Evolutionary conservation across 2,329 filamentous ascomycete genomes (phyloP).

Genomic region (Furcasterigmium furcatum): DNA sequence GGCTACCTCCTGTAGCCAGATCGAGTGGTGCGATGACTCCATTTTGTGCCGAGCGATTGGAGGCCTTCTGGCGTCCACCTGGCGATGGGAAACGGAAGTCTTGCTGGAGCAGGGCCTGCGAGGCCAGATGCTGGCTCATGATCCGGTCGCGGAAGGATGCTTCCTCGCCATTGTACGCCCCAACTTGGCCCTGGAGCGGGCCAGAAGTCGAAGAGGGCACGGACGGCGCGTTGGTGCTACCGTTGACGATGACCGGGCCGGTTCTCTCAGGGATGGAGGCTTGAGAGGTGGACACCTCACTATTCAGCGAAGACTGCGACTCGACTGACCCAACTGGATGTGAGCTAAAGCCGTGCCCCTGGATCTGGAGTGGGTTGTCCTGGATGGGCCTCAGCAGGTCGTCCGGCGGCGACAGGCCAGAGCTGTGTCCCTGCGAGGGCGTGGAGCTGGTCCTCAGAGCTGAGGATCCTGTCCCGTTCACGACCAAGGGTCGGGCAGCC

Average conservation of each 20-base stretch:
- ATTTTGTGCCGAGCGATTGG: constrained; percentile 27
- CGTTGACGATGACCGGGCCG: constrained; percentile 30
- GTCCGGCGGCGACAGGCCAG: constrained; percentile 11
- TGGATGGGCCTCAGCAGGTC: constrained; percentile 12
- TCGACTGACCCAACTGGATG: constrained; percentile 2
- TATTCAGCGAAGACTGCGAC: neutral
- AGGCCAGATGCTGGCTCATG: constrained; percentile 22
- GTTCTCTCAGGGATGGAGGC: constrained; percentile 17
- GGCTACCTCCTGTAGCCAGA: constrained; percentile 45
- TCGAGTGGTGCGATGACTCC: constrained; percentile 53
- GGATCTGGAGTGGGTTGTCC: constrained; percentile 24
- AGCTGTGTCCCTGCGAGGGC: constrained; percentile 8
- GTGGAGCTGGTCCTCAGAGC: constrained; percentile 27
- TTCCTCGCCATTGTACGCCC: constrained; percentile 22
- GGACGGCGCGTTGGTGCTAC: constrained; percentile 16
- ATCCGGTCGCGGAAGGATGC: constrained; percentile 38
- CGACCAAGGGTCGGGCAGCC: constrained; percentile 46
- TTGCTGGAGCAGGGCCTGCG: constrained; percentile 8
- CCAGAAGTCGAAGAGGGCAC: neutral
- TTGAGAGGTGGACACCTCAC: constrained; percentile 9
- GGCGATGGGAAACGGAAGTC: constrained; percentile 23
- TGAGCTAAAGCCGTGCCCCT: constrained; percentile 9
- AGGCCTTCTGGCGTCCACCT: constrained; percentile 8
- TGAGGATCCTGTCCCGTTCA: constrained; percentile 49
- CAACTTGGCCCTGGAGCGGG: neutral